Evolutionary conservation across 495 filamentous ascomycete species (phyloP).

Genomic region (Penicillium pulvis): DNA sequence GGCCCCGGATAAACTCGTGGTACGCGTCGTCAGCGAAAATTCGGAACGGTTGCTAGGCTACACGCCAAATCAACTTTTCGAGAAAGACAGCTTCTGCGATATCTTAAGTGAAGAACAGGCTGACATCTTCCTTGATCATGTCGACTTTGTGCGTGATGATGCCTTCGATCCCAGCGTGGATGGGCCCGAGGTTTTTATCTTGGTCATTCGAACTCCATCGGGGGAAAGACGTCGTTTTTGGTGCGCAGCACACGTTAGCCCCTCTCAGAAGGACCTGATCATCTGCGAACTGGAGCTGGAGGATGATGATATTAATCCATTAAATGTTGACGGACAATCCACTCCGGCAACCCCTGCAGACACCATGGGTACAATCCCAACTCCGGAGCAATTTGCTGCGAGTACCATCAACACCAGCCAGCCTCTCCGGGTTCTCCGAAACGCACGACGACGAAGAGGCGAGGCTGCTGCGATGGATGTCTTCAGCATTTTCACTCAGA

Average conservation of each 20-base stretch:
- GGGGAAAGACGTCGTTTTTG: slow-evolving; percentile 68
- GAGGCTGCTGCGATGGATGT: slow-evolving; percentile 92
- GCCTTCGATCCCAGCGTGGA: slow-evolving; percentile 65
- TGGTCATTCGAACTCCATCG: slow-evolving; percentile 62
- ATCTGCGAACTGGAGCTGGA: slow-evolving; percentile 94
- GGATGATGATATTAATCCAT: slow-evolving; percentile 73
- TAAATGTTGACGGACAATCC: slow-evolving; percentile 57
- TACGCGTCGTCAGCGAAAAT: slow-evolving; percentile 87
- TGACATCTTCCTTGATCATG: slow-evolving; percentile 79
- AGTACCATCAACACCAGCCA: slow-evolving; percentile 69
- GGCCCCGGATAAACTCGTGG: slow-evolving; percentile 63
- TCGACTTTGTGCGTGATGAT: slow-evolving; percentile 84
- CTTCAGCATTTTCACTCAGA: slow-evolving; percentile 74
- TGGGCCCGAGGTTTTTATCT: slow-evolving; percentile 84
- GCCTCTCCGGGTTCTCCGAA: slow-evolving; percentile 78
- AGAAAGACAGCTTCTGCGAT: slow-evolving; percentile 71
- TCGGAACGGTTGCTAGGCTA: slow-evolving; percentile 76
- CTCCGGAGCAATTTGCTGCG: slow-evolving; percentile 68
- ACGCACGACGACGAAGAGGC: slow-evolving; percentile 72
- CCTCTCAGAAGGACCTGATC: slow-evolving; percentile 64
- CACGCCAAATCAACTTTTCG: slow-evolving; percentile 76
- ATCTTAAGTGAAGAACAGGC: slow-evolving; percentile 81
- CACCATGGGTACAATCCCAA: slow-evolving; percentile 69
- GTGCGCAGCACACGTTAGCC: slow-evolving; percentile 83
- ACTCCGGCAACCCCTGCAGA: slow-evolving; percentile 67